Evolutionary conservation across 2,329 filamentous ascomycete genomes (phyloP).

Genomic region (Seiridium cupressi): DNA sequence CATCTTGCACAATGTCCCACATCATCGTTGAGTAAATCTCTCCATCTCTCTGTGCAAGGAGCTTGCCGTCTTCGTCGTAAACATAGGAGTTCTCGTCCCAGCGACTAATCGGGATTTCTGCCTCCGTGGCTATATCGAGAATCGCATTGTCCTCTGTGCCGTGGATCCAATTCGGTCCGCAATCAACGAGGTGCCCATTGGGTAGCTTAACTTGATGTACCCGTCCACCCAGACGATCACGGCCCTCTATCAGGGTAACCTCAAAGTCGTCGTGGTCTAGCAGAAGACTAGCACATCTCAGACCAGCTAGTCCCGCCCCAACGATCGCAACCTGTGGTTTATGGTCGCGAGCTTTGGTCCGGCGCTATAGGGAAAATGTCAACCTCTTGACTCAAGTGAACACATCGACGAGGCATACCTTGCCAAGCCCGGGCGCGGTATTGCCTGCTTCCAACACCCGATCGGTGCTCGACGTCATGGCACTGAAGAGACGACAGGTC

Average conservation of each 20-base stretch:
- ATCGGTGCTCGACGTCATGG: slow-evolving; percentile 30
- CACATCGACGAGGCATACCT: slow-evolving; percentile 24
- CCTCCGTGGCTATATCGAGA: slow-evolving; percentile 62
- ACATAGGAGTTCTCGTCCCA: slow-evolving; percentile 54
- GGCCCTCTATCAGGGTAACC: slow-evolving; percentile 69
- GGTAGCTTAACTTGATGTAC: slow-evolving; percentile 50
- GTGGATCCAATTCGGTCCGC: slow-evolving; percentile 80
- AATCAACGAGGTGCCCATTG: slow-evolving; percentile 47
- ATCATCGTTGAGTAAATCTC: slow-evolving; percentile 50
- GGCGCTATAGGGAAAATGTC: slow-evolving; percentile 17
- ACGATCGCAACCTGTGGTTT: slow-evolving; percentile 63
- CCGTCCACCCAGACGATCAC: slow-evolving; percentile 65
- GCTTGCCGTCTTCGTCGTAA: slow-evolving; percentile 54
- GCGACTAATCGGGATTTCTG: slow-evolving; percentile 46
- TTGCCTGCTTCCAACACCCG: slow-evolving; percentile 26
- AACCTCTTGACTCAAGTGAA: no score
- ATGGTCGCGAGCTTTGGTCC: slow-evolving; percentile 20
- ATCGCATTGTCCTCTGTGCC: slow-evolving; percentile 71
- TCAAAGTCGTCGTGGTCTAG: slow-evolving; percentile 64
- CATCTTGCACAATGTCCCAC: slow-evolving; percentile 67
- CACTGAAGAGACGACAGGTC: slow-evolving; percentile 35
- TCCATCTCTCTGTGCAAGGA: slow-evolving; percentile 45
- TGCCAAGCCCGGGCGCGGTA: slow-evolving; percentile 29
- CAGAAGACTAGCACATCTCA: slow-evolving; percentile 69
- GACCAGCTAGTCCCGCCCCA: slow-evolving; percentile 67